phyloP scores from a whole-genome alignment of 306 rosid genomes.

The Fragaria ananassa region DNA sequence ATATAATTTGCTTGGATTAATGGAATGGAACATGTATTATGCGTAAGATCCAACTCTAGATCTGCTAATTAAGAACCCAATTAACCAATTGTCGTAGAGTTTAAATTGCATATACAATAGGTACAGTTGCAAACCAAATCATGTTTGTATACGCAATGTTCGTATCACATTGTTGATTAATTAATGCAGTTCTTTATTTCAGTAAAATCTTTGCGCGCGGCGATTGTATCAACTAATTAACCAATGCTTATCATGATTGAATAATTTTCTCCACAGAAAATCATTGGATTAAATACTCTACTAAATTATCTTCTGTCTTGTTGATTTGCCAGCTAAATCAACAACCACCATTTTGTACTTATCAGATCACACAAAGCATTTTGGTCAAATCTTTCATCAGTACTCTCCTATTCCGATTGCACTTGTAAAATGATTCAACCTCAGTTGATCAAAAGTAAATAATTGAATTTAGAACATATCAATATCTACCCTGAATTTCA shows the following conservation, averaged over 20 bases:
- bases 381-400: no score
- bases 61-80: not conserved
- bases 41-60: not conserved
- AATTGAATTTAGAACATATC: no score
- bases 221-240: not conserved
- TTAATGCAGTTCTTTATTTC: not conserved
- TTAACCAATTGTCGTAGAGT: not conserved
- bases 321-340: no score
- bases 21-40: not conserved
- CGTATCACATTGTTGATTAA: not conserved
- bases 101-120: not conserved
- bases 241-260: not conserved
- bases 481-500: no score
- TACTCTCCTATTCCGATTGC: no score
- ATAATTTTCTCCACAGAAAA: no score
- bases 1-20: not conserved
- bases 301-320: not conserved
- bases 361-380: no score
- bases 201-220: not conserved
- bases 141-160: not conserved
- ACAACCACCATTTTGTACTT: no score
- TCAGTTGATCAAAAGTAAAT: no score
- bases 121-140: not conserved
- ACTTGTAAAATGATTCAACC: no score
- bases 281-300: no score